A percentile compares a stretch with the other conserved stretches of the same genome.
These are phyloP conservation scores for Metarhizium robertsii DNA, from an alignment of 2,329 filamentous ascomycete genomes.

Conservation along the genomic window DNA sequence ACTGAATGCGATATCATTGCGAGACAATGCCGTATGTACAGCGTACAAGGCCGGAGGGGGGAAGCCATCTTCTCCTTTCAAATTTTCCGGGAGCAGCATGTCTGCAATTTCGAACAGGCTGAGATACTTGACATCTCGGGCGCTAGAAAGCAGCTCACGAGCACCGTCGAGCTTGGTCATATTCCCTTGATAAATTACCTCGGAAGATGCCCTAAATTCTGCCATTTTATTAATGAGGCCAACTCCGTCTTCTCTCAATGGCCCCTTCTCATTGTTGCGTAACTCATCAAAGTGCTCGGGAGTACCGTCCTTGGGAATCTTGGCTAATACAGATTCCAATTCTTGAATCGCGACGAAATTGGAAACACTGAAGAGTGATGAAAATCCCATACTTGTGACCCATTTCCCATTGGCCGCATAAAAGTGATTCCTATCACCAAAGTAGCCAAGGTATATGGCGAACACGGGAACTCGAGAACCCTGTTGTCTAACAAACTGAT, in stretches of 20 bases:
- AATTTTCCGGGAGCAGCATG: slow-evolving; percentile 27
- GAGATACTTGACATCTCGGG: slow-evolving; percentile 31
- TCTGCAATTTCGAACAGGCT: slow-evolving; percentile 42
- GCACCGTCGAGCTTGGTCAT: slow-evolving; percentile 39
- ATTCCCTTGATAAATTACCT: slow-evolving; percentile 37
- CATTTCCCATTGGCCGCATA: slow-evolving; percentile 45
- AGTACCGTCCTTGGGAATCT: slow-evolving; percentile 18
- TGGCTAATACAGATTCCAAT: slow-evolving; percentile 27
- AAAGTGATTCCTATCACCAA: slow-evolving; percentile 42
- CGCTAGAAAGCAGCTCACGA: slow-evolving; percentile 28
- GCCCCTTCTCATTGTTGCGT: slow-evolving; percentile 28
- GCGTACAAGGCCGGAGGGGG: slow-evolving; percentile 52
- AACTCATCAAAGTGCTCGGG: slow-evolving; percentile 22
- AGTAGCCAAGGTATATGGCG: slow-evolving; percentile 42
- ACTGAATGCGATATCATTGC: slow-evolving; percentile 52
- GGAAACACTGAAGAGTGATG: slow-evolving; percentile 39
- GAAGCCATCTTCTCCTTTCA: slow-evolving; percentile 28
- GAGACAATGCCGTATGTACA: slow-evolving; percentile 54
- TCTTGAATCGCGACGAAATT: slow-evolving; percentile 33
- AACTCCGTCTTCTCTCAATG: slow-evolving; percentile 32
- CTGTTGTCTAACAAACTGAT: slow-evolving; percentile 14
- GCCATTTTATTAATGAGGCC: slow-evolving; percentile 38
- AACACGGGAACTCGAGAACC: slow-evolving; percentile 37
- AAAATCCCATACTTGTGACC: slow-evolving; percentile 30
- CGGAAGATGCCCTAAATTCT: slow-evolving; percentile 32